phyloP scores from a whole-genome alignment of 495 filamentous ascomycete species.

The Podospora fimiseda region DNA sequence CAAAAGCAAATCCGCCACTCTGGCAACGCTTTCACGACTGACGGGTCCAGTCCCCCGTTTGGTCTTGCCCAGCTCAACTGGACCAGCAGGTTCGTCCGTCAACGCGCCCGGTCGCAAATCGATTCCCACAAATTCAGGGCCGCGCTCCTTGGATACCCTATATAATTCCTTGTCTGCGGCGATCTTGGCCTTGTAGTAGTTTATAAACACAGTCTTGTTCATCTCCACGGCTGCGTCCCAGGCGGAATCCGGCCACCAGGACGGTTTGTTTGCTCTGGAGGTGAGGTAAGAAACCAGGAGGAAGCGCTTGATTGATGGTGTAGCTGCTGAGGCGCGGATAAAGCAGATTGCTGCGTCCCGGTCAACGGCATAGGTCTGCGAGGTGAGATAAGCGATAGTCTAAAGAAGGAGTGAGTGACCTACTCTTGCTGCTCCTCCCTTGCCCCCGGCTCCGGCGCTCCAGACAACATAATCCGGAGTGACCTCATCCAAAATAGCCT shows the following conservation, averaged over 20 bases:
- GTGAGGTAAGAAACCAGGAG: constrained; percentile 64
- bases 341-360: constrained; percentile 65
- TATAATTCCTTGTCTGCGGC: constrained; percentile 70
- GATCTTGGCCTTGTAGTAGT: constrained; percentile 68
- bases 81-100: constrained; percentile 53
- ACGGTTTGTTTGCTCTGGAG: constrained; percentile 50
- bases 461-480: constrained; percentile 69
- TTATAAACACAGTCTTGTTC: constrained; percentile 50
- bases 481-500: constrained; percentile 52
- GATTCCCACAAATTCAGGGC: constrained; percentile 53
- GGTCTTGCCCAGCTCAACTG: constrained; percentile 60
- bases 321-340: constrained; percentile 56
- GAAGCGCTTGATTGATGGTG: constrained; percentile 60
- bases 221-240: constrained; percentile 46
- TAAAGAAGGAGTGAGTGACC: neutral
- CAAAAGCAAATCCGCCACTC: constrained; percentile 58
- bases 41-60: constrained; percentile 45
- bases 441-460: constrained; percentile 75
- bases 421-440: constrained; percentile 56
- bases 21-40: constrained; percentile 63
- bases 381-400: too few species aligned
- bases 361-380: constrained; percentile 47
- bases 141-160: constrained; percentile 39
- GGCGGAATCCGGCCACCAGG: constrained; percentile 61
- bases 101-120: constrained; percentile 62